A percentile compares a stretch with the other conserved stretches of the same genome.
phyloP scores from a whole-genome alignment of 345 rosid genomes.

The Hypericum perforatum region DNA sequence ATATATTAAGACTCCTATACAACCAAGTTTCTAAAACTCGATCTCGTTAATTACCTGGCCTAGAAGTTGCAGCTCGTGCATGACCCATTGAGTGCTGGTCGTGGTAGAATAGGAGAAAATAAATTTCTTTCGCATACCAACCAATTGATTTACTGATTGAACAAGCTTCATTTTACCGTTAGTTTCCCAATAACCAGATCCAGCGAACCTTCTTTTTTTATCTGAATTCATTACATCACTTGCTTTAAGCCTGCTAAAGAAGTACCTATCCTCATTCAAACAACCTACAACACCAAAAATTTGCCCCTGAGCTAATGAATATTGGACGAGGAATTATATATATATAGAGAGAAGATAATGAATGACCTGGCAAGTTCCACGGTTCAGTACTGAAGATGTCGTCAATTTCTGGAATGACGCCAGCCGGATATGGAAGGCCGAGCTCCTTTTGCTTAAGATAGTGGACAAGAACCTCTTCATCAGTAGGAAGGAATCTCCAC shows the following conservation, averaged over 20 bases:
- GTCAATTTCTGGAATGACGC: conserved; percentile 65
- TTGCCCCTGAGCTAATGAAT: too few species aligned
- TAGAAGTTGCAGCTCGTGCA: conserved; percentile 52
- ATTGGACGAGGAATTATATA: too few species aligned
- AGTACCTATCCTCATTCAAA: conserved; percentile 60
- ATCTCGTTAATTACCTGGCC: conserved; percentile 11
- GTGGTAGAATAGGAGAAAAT: conserved; percentile 27
- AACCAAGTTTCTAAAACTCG: conserved; percentile 26
- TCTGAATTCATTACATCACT: conserved; percentile 16
- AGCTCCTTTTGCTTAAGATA: conserved; percentile 56
- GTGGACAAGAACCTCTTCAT: conserved; percentile 77
- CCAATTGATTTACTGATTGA: conserved; percentile 18
- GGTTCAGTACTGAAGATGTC: conserved; percentile 61
- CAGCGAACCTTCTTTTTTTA: conserved; percentile 27
- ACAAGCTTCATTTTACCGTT: conserved; percentile 43
- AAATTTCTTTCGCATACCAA: conserved; percentile 49
- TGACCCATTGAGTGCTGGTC: conserved; percentile 40
- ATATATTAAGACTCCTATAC: too few species aligned
- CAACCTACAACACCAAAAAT: conserved; percentile 33
- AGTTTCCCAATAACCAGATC: conserved; percentile 69
- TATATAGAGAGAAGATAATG: too few species aligned
- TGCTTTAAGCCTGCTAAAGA: conserved; percentile 37
- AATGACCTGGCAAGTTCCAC: conserved; percentile 56
- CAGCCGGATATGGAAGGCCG: conserved; percentile 57
- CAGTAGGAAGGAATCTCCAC: conserved; percentile 73